Base-by-base conservation (phyloP, 805 yeast species). In the Wickerhamomyces rabaulensis region DNA sequence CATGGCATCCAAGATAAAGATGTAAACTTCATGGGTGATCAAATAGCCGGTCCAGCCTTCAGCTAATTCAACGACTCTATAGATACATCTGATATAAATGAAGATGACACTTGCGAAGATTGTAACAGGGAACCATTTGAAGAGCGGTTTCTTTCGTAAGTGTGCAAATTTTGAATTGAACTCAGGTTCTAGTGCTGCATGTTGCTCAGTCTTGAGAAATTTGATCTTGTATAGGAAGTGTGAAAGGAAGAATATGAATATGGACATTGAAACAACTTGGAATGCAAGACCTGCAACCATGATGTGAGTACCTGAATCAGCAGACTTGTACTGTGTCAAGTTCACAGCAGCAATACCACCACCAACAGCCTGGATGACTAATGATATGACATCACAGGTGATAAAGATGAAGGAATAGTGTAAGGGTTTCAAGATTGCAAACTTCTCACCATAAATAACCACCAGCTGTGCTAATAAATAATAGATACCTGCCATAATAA, bases 401-500 rank as follows among this genome's bases (percentile, higher is more conserved):
- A 87, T 76, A 58, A 88, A 88, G 19, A 84, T 67, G 46, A 77
- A 74, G 1, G 90, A 75, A 57, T 80, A 82, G 57, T 69, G 70
- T 71, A 78, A 70, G 8, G 91, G 90, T 48, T 66, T 69, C 29
- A 78, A 50, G 3, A 66, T 26, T 0, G 90, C 79, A 52, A 66
- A 80, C 16, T 67, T 62, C 45, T 69, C 66, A 2, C 88, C 87
- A 56, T 79, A 80, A 1, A 87, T 62, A 45, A 82, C 79, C 43
- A 82, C 70, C 41, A 84, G 54, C 65, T 86, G 84, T 6, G 86
- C 89, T 48, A 88, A 66, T 45, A 81, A 69, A 56, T 76, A 84
- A 66, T 89, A 89, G 4, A 88, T 71, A 2, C 92, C 95, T 4
- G 85, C 96, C 87, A 86, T 84, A 39, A 86, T 68, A 61, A 89